A percentile compares a stretch with the other conserved stretches of the same genome.
Conservation (phyloP, 768 basidiomycete genomes). For the Pisolithus marmoratus region DNA sequence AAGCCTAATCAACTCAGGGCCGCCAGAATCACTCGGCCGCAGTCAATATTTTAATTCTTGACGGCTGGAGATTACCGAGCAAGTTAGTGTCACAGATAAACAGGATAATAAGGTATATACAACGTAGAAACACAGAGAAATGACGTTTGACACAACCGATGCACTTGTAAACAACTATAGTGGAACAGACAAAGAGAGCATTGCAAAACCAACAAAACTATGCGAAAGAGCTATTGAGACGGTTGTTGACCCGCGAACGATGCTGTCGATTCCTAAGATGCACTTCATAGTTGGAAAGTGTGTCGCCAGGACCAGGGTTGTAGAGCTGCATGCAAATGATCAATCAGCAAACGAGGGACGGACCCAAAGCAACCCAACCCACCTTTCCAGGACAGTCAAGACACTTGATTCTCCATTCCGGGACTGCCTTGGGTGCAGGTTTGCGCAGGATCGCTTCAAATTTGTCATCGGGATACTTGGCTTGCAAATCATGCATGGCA, state of each 20-base stretch:
- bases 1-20: too few relatives aligned
- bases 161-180: slow-evolving; percentile 9
- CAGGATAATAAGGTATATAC: slow-evolving; percentile 33
- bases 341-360: neutral
- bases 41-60: too few relatives aligned
- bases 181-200: slow-evolving; percentile 1
- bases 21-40: too few relatives aligned
- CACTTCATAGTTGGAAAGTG: slow-evolving; percentile 85
- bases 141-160: slow-evolving; percentile 19
- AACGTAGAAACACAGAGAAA: slow-evolving; percentile 16
- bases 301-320: slow-evolving; percentile 84
- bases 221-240: slow-evolving; percentile 25
- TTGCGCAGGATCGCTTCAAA: slow-evolving; percentile 75
- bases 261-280: slow-evolving; percentile 86
- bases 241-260: slow-evolving; percentile 65
- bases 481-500: slow-evolving; percentile 64
- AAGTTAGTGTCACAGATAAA: slow-evolving; percentile 20
- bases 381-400: slow-evolving; percentile 93
- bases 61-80: neutral
- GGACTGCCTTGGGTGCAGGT: slow-evolving; percentile 43
- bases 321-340: slow-evolving; percentile 53
- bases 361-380: slow-evolving; percentile 10
- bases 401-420: slow-evolving; percentile 91
- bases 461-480: slow-evolving; percentile 71
- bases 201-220: slow-evolving; percentile 10